phyloP scores from a whole-genome alignment of 805 yeast genomes.

The Clavispora asparagi region DNA sequence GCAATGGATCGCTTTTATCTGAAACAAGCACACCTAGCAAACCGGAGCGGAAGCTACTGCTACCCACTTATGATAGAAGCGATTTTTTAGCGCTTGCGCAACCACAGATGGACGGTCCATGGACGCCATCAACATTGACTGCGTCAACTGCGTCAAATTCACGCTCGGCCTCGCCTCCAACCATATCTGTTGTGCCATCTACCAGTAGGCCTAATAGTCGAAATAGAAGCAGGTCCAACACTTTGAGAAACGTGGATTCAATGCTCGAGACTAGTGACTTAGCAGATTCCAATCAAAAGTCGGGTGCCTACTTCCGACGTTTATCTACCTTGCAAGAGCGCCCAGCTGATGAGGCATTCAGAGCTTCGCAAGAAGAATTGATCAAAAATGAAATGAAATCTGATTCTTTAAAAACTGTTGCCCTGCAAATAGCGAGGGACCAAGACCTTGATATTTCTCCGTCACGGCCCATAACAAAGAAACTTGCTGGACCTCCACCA shows the following conservation, averaged over 20 bases:
- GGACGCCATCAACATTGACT: conserved; percentile 1
- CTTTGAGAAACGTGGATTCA: conserved; percentile 29
- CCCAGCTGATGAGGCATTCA: conserved; percentile 25
- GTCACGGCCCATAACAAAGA: not conserved
- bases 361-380: conserved; percentile 1
- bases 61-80: conserved; percentile 3
- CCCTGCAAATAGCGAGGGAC: not conserved
- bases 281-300: conserved; percentile 43
- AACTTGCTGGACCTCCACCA: not conserved
- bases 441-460: not conserved
- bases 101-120: not conserved
- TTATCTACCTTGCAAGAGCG: conserved; percentile 58
- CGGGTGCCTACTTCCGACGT: conserved; percentile 61
- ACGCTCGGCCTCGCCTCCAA: conserved; percentile 9
- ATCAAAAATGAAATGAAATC: not conserved
- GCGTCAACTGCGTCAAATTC: conserved; percentile 3
- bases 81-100: not conserved
- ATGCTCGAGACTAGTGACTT: conserved; percentile 33
- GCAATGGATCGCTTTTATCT: not conserved
- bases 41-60: conserved; percentile 12
- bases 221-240: conserved; percentile 30
- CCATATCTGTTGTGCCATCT: not conserved
- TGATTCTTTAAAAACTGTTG: not conserved
- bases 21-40: conserved; percentile 11
- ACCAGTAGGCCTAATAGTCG: conserved; percentile 12